Evolutionary conservation across 768 basidiomycete species (phyloP).

Genomic region (Gautieria morchelliformis): DNA sequence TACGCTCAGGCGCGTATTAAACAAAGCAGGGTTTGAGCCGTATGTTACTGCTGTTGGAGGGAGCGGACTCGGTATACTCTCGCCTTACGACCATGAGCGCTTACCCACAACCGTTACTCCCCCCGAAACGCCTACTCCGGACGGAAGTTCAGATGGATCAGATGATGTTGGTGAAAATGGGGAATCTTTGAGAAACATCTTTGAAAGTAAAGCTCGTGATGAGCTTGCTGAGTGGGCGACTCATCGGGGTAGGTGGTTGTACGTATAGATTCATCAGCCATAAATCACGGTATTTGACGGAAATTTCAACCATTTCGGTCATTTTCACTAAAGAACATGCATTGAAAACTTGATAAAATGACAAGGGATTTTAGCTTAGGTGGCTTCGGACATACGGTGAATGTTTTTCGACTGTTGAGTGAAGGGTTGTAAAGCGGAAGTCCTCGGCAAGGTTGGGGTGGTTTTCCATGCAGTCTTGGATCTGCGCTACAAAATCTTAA

Average conservation of each 20-base stretch:
- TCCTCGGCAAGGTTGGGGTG: no score
- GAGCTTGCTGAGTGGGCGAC: slow-evolving; percentile 46
- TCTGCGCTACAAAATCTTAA: no score
- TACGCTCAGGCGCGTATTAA: slow-evolving; percentile 50
- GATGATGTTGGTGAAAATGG: neutral
- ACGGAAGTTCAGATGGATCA: neutral
- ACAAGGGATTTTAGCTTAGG: no score
- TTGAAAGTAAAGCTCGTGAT: slow-evolving; percentile 32
- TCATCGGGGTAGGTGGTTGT: slow-evolving; percentile 50
- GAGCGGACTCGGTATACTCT: slow-evolving; percentile 80
- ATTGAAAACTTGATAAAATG: no score
- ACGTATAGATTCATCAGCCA: slow-evolving; percentile 31
- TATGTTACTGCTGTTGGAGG: slow-evolving; percentile 93
- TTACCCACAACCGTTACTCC: slow-evolving; percentile 3
- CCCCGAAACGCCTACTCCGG: slow-evolving; percentile 21
- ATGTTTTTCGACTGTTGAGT: no score
- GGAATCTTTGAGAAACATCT: slow-evolving; percentile 22
- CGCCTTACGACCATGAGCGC: slow-evolving; percentile 39
- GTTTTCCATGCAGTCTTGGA: no score
- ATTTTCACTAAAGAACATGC: no score
- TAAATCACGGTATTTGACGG: neutral
- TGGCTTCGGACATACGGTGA: no score
- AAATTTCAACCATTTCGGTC: slow-evolving; percentile 9
- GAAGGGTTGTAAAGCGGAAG: no score
- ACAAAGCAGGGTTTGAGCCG: slow-evolving; percentile 59